Evolutionary conservation across 805 yeast species (phyloP).

Genomic region (Novakomyces olei): DNA sequence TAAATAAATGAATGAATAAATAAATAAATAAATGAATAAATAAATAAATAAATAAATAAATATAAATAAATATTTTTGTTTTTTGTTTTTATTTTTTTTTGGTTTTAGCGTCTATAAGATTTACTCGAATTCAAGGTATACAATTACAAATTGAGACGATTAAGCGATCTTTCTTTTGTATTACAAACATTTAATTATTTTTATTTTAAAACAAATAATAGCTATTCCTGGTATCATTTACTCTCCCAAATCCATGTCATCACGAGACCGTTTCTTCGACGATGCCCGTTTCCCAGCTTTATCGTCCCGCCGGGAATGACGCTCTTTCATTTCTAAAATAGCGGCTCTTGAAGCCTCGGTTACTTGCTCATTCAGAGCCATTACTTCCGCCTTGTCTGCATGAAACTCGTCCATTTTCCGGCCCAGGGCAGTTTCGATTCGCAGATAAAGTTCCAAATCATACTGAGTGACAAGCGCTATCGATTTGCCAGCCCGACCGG

Average conservation of each 20-base stretch:
- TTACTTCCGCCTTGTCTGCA: slow-evolving; percentile 53
- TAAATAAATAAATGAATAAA: too few species aligned
- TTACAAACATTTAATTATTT: too few species aligned
- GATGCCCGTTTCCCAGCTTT: slow-evolving; percentile 17
- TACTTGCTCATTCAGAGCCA: slow-evolving; percentile 62
- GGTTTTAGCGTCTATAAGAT: not conserved
- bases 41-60: not conserved
- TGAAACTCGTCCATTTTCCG: slow-evolving; percentile 68
- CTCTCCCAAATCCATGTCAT: slow-evolving; percentile 28
- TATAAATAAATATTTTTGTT: not conserved
- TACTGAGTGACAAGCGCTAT: slow-evolving; percentile 81
- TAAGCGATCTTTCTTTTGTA: too few species aligned
- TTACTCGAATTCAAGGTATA: too few species aligned
- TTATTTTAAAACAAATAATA: too few species aligned
- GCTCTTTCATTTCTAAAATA: slow-evolving; percentile 50
- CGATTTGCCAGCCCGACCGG: slow-evolving; percentile 74
- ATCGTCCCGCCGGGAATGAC: slow-evolving; percentile 25
- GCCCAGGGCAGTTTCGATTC: slow-evolving; percentile 73
- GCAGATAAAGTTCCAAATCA: slow-evolving; percentile 66
- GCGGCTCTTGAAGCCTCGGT: slow-evolving; percentile 86
- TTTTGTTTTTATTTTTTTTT: not conserved
- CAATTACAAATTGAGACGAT: too few species aligned
- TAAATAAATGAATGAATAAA: too few species aligned
- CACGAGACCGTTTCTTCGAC: slow-evolving; percentile 19
- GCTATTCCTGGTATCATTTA: too few species aligned